Conservation (phyloP, 306 rosid genomes). For the Ceratonia siliqua region DNA sequence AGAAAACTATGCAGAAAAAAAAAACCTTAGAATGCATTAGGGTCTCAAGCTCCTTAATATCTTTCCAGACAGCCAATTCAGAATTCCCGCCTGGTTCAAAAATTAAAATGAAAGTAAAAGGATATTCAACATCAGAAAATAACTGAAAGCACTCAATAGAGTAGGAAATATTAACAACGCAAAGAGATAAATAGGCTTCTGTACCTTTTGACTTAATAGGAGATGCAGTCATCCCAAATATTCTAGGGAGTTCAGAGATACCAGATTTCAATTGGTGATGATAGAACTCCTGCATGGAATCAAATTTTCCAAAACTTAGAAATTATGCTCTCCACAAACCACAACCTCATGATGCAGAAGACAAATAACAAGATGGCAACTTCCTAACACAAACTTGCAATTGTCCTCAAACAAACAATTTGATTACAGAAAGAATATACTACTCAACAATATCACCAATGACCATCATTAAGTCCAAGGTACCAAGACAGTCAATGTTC, state of each 20-base stretch:
- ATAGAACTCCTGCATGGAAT: conserved; percentile 73
- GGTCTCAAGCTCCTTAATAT: conserved; percentile 59
- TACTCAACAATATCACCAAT: conserved; percentile 3
- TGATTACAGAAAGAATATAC: conserved; percentile 2
- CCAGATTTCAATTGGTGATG: conserved; percentile 50
- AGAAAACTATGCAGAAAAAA: neutral
- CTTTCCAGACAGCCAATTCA: conserved; percentile 41
- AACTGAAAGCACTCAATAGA: neutral
- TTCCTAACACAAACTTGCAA: neutral
- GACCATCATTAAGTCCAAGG: neutral
- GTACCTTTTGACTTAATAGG: conserved; percentile 86
- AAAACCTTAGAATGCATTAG: conserved; percentile 81
- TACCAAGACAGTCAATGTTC: neutral
- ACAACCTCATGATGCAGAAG: conserved; percentile 4
- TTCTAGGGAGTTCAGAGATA: conserved; percentile 59
- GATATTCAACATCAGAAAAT: conserved; percentile 12
- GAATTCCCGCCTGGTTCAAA: conserved; percentile 56
- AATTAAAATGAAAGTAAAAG: conserved; percentile 10
- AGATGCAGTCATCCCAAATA: conserved; percentile 94
- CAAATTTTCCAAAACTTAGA: conserved; percentile 24
- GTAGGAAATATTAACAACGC: neutral
- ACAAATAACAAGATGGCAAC: neutral
- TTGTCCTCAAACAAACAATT: neutral
- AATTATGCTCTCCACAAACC: neutral
- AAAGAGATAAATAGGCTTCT: conserved; percentile 10